Conservation (phyloP, 768 basidiomycete genomes). For the Nidularia sp. region DNA sequence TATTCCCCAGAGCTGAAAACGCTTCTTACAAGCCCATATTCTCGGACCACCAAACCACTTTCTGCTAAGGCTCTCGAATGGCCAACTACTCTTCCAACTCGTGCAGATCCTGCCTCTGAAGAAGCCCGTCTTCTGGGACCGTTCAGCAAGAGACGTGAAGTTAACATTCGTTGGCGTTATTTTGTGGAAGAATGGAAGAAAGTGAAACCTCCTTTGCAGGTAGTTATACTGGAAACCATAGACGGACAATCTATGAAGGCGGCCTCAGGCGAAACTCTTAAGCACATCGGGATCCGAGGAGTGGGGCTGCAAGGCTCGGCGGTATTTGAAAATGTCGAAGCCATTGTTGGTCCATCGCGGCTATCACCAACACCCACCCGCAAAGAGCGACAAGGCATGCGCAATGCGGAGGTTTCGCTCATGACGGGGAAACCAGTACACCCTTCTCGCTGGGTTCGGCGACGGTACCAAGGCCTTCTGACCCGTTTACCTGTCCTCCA, state of each 20-base stretch:
- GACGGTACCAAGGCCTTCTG: conserved; percentile 59
- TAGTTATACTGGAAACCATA: too few relatives aligned
- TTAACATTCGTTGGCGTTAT: conserved; percentile 69
- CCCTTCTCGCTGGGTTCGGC: conserved; percentile 45
- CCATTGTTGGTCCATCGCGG: conserved; percentile 31
- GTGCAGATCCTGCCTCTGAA: conserved; percentile 51
- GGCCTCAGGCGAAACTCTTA: too few relatives aligned
- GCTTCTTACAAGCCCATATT: conserved; percentile 50
- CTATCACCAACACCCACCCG: conserved; percentile 23
- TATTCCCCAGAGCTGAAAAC: conserved; percentile 61
- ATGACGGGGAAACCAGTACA: conserved; percentile 9
- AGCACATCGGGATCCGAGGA: conserved; percentile 6
- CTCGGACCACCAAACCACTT: conserved; percentile 45
- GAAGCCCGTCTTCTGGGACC: conserved; percentile 59
- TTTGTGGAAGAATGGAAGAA: conserved; percentile 53
- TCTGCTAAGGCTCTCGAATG: conserved; percentile 29
- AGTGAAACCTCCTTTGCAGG: conserved; percentile 55
- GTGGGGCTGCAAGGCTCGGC: conserved; percentile 37
- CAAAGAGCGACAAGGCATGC: conserved; percentile 19
- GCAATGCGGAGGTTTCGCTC: background rate
- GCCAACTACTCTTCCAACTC: conserved; percentile 56
- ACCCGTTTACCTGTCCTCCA: conserved; percentile 54
- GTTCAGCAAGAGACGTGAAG: conserved; percentile 69
- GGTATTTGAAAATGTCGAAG: conserved; percentile 41
- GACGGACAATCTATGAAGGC: too few relatives aligned